These are phyloP conservation scores for Fusarium udum DNA, from an alignment of 2,329 filamentous ascomycete species.

Conservation along the genomic window DNA sequence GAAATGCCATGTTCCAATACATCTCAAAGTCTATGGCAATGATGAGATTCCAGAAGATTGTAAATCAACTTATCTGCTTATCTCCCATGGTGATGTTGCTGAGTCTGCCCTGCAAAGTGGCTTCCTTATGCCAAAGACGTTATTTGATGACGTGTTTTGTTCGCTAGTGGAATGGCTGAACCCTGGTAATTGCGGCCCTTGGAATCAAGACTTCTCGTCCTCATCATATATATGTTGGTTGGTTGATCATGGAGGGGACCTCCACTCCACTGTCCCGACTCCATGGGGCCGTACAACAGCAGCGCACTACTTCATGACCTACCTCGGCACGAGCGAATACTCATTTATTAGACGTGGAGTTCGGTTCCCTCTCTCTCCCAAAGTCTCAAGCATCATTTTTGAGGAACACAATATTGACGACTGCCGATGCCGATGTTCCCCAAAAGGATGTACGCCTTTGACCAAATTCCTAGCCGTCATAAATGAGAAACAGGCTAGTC, in stretches of 20 bases:
- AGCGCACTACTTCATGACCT: neutral
- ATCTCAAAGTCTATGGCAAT: accelerated
- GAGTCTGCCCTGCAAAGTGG: accelerated
- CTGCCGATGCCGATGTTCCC: neutral
- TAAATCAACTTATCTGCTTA: accelerated
- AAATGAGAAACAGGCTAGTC: too few species aligned
- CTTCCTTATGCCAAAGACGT: accelerated
- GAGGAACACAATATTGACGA: neutral
- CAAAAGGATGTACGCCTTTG: neutral
- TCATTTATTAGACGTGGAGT: accelerated
- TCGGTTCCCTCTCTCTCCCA: accelerated
- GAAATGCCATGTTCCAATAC: accelerated
- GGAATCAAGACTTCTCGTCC: accelerated
- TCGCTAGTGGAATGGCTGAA: neutral
- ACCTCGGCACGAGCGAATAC: neutral
- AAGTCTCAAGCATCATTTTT: neutral
- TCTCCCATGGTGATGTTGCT: neutral
- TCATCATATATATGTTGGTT: neutral
- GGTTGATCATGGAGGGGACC: neutral
- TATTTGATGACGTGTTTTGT: neutral
- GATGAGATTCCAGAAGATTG: accelerated
- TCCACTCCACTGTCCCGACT: neutral
- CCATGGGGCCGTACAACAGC: neutral
- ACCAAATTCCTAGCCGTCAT: neutral
- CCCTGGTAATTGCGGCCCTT: accelerated